Evolutionary conservation across 129 eudicot species (phyloP), one percentile per base, ranked within the genome.

Genomic region (Chrysanthemum seticuspe): DNA sequence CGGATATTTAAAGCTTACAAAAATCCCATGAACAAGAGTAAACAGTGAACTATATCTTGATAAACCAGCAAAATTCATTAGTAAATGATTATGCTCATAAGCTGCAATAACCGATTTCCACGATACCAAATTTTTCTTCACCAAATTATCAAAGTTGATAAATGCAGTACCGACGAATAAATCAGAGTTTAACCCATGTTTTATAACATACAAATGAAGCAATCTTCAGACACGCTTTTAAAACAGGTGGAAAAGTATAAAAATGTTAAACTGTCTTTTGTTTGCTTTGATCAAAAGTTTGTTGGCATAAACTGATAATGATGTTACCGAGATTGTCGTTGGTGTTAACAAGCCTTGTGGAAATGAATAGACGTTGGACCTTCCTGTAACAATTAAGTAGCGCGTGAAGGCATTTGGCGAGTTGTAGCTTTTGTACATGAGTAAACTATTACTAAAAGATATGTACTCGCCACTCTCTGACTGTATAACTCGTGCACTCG

Each of bases 91-190:
- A 78, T 89, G 97, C 85, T 91, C 96, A 73, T 88, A 91, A 18
- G 96, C 93, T n/a, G 97, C 89, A 78, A 89, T 89, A 15, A 92
- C 78, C 4, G 97, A 92, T 74, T 89, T 89, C 97, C 96, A 89
- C 9, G 97, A 87, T 29, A 92, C 96, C 74, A 89, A 54, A 84
- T 89, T 96, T 62, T 86, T 83, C 0, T 49, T 78, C 49, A 64
- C 53, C 86, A 89, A 79, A 47, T 79, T 74, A 86, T 89, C 88
- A 59, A 92, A 89, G 67, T 89, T 89, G 40, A 92, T 76, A 73
- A 92, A 76, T 3, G 97, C 97, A 66, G 89, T 92, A 19, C 89
- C 82, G 53, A 92, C 97, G 72, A 81, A 89, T 16, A 85, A 36
- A 67, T 87, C 90, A 25, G 65, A 73, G 54, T 92, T 91, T 77